Evolutionary conservation across 164 flowering plant genomes (phyloP), one percentile per base, ranked within the genome.

Genomic region (Umbellularia californica): DNA sequence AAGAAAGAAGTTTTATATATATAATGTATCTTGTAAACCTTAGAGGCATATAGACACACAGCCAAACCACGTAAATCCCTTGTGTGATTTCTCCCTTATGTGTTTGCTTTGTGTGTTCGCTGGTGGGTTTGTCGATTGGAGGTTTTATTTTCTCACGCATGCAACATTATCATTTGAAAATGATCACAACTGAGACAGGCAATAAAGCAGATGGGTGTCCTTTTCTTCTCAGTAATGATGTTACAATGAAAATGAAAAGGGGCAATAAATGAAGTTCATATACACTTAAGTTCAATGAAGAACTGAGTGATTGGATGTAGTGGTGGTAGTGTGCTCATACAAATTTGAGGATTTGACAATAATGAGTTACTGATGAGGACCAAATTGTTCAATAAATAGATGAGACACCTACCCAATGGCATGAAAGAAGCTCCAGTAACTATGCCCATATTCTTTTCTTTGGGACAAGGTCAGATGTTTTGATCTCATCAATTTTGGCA

Each of bases 381-480:
- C 41, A 15, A 66, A 66, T 13, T 17, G 69, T 14, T 66, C 19
- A 5, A 20, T 65, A 65, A 13, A 23, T 15, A 13, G 10, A n/a
- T 9, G 35, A 64, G 15, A 2, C 24, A 13, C 67, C 20, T 20
- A 3, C 5, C 5, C 17, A 30, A 27, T 25, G 19, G 47, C 50
- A 30, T 30, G 30, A 66, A 30, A 30, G n/a, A 28, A 13, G n/a
- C 10, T 2, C 47, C 69, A 11, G 15, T 58, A 68, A 63, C 75
- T 85, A 95, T 66, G 99, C 99, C 98, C 97, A 95, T 25, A 81
- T 72, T 84, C 99, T 85, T 81, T 81, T 91, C 78, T 79, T 87
- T 1, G 94, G 92, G 17, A 82, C 87, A 77, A 95, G 98, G 84
- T 95, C 99, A 19, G 95, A 88, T 72, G 91, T 90, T 78, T 88